Base-by-base conservation (phyloP, 1,284 basidiomycete genomes). In the Naganishia cerealis region DNA sequence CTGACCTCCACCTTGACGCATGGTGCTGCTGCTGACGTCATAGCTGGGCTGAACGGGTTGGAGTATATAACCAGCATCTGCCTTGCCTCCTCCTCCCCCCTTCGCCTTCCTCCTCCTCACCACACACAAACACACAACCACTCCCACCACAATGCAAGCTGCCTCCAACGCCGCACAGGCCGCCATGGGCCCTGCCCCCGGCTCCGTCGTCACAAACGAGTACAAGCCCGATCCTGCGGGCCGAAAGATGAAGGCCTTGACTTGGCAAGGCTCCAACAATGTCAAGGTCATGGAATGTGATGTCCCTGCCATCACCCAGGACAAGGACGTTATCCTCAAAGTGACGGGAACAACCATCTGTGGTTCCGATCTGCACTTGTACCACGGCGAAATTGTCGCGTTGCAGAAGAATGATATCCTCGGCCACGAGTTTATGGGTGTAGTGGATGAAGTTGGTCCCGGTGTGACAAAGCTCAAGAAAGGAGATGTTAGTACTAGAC, bases 281-380 rank as follows among this genome's bases (percentile, higher is more conserved):
- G 78, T 80, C 53, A 61, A 74, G 50, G 75, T 88, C 71, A 78
- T 87, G 71, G 86, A 88, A 43, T 85, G 85, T 0, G 84, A 85
- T 24, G 82, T 87, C 57, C 89, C 89, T 6, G 86, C 86, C 66
- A 85, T 92, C 74, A 87, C 85, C 3, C 85, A 89, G 70, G 83
- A 76, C 46, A 84, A 87, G 75, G 90, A 88, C 74, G 85, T 88
- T 53, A 84, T 90, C 65, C 72, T 90, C 46, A 84, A 85, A 76
- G 85, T 89, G 4, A 90, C 88, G 10, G 88, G 87, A 5, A 86
- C 86, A 0, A 89, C 88, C 1, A 87, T 89, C 43, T 89, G 87
- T 72, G 87, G 67, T 15, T 65, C 57, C 13, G 88, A 90, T 75
- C 79, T 90, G 50, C 88, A 90, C 76, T 76, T 90, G 69, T 87